These are phyloP conservation scores for Collybia sp. DNA, from an alignment of 768 basidiomycete genomes.

Conservation along the genomic window DNA sequence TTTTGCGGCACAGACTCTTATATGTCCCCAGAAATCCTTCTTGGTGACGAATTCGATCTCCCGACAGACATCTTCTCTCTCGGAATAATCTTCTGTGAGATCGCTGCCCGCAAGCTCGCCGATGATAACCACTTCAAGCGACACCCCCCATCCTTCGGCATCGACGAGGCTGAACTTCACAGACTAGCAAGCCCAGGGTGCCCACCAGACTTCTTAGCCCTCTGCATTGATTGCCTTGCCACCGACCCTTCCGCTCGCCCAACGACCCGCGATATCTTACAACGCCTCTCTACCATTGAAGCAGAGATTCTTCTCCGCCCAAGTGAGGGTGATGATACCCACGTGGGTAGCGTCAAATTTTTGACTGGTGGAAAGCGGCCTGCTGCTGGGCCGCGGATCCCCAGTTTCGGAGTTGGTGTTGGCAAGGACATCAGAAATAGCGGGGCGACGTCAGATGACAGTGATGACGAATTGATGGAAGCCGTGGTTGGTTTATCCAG, in stretches of 20 bases:
- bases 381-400: conserved; percentile 64
- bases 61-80: conserved; percentile 94
- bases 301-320: conserved; percentile 71
- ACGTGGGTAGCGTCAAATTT: conserved; percentile 84
- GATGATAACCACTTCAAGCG: conserved; percentile 80
- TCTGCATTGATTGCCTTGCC: conserved; percentile 75
- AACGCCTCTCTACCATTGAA: conserved; percentile 76
- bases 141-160: conserved; percentile 69
- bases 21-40: conserved; percentile 95
- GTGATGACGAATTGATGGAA: conserved; percentile 66
- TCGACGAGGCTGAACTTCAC: conserved; percentile 73
- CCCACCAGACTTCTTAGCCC: conserved; percentile 69
- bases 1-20: conserved; percentile 92
- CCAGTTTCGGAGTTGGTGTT: conserved; percentile 77
- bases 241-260: conserved; percentile 68
- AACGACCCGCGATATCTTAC: conserved; percentile 73
- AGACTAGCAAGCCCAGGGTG: conserved; percentile 66
- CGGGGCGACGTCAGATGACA: conserved; percentile 44
- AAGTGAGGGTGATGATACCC: conserved; percentile 60
- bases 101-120: conserved; percentile 78
- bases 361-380: conserved; percentile 66
- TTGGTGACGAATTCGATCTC: conserved; percentile 89
- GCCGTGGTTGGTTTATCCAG: conserved; percentile 50
- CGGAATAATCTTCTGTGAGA: conserved; percentile 91
- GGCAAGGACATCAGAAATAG: conserved; percentile 51